Percentiles rank a stretch among this genome's conserved stretches.
These are phyloP conservation scores for Aspergillus ochraceus DNA, from an alignment of 2,329 filamentous ascomycete species.

Conservation along the genomic window DNA sequence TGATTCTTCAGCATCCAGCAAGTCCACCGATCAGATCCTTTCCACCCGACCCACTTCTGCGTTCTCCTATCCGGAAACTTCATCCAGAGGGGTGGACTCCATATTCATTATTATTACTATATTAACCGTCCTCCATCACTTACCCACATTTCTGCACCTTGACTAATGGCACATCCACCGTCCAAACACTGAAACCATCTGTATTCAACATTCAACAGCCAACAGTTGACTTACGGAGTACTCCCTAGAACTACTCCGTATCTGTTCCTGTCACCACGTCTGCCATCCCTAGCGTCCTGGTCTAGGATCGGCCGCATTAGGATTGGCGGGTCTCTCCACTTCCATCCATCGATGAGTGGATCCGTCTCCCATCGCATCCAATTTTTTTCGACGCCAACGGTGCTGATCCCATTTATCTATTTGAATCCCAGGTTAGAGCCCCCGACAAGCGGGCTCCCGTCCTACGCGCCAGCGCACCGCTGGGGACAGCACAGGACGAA, in stretches of 20 bases:
- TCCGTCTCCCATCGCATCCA: neutral
- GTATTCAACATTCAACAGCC: too few species aligned
- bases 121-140: too few species aligned
- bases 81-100: neutral
- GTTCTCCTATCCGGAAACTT: neutral
- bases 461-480: neutral
- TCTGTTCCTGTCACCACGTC: neutral
- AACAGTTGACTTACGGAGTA: too few species aligned
- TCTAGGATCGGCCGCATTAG: neutral
- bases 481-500: neutral
- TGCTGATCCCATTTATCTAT: neutral
- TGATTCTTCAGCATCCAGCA: neutral
- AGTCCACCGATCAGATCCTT: too few species aligned
- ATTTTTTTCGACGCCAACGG: neutral
- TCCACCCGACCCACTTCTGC: neutral
- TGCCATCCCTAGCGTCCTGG: neutral
- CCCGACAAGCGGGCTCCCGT: neutral
- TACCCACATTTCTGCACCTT: neutral
- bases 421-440: neutral
- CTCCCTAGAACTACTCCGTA: neutral
- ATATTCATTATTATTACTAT: neutral
- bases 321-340: neutral
- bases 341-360: neutral
- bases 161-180: neutral
- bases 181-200: too few species aligned